A percentile compares a stretch with the other conserved stretches of the same genome.
Evolutionary conservation across 192 early-diverging fungal species (phyloP).

Genomic region (Podila minutissima): DNA sequence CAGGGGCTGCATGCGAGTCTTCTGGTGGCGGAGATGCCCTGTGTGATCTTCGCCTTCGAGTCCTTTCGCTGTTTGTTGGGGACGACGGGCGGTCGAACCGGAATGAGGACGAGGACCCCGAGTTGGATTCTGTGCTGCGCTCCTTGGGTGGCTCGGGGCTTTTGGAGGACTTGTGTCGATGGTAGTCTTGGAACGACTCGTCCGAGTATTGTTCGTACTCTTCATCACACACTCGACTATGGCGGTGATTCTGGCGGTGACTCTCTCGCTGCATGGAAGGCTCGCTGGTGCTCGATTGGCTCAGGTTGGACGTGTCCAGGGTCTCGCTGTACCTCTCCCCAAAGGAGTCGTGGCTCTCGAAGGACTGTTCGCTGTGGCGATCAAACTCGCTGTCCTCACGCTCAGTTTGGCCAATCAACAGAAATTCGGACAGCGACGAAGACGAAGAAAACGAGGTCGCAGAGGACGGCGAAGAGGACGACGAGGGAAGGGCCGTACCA

Average conservation of each 20-base stretch:
- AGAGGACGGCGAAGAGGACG: slow-evolving; percentile 3
- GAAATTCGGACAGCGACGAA: slow-evolving; percentile 37
- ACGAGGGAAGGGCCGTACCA: background rate
- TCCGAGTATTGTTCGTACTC: slow-evolving; percentile 1
- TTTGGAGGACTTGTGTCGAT: background rate
- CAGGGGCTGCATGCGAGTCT: background rate
- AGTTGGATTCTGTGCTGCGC: background rate
- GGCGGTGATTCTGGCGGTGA: background rate
- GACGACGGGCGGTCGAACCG: background rate
- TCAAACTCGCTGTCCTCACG: slow-evolving; percentile 23
- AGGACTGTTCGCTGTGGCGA: slow-evolving; percentile 17
- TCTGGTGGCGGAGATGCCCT: background rate
- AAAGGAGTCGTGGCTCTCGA: slow-evolving; percentile 10
- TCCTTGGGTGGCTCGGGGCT: background rate
- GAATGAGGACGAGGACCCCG: background rate
- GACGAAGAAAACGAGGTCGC: slow-evolving; percentile 22
- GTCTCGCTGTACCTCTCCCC: background rate
- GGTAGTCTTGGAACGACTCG: background rate
- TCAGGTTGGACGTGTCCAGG: too few species aligned
- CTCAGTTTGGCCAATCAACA: slow-evolving; percentile 42
- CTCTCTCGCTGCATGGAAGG: background rate
- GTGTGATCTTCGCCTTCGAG: background rate
- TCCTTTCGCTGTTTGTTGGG: background rate
- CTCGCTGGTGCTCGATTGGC: background rate
- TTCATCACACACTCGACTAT: background rate